phyloP scores from a whole-genome alignment of 495 filamentous ascomycete species.

The Aspergillus diversus region DNA sequence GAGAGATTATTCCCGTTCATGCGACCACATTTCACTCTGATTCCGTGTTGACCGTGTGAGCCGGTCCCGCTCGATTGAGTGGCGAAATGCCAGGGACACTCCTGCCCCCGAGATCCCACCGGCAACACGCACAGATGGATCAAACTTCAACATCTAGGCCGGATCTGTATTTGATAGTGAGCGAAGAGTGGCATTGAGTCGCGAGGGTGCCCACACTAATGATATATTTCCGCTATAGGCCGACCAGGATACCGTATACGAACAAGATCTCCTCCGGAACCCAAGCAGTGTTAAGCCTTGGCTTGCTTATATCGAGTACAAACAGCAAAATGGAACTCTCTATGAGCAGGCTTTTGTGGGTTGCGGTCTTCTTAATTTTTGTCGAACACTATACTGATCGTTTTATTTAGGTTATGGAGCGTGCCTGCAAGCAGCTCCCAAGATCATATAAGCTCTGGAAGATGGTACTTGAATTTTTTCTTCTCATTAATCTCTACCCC shows the following conservation, averaged over 20 bases:
- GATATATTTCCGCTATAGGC: conserved; percentile 47
- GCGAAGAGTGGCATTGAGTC: conserved; percentile 34
- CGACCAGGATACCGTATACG: conserved; percentile 90
- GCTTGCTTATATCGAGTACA: conserved; percentile 93
- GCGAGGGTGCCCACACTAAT: conserved; percentile 20
- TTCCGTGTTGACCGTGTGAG: conserved; percentile 41
- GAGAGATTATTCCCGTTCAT: conserved; percentile 35
- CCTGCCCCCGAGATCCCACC: conserved; percentile 57
- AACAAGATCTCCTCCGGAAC: conserved; percentile 91
- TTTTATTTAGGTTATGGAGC: conserved; percentile 65
- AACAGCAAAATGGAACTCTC: conserved; percentile 80
- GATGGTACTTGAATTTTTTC: conserved; percentile 60
- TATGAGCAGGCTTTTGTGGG: conserved; percentile 90
- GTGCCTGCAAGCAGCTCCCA: conserved; percentile 85
- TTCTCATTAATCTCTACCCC: conserved; percentile 6
- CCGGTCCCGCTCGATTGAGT: conserved; percentile 48
- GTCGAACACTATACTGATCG: conserved; percentile 5
- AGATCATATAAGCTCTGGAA: conserved; percentile 99
- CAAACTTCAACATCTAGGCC: conserved; percentile 50
- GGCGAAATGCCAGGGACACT: conserved; percentile 65
- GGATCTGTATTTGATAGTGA: conserved; percentile 79
- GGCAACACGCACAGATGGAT: conserved; percentile 55
- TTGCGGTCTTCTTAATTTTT: background rate
- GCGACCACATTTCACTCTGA: conserved; percentile 29
- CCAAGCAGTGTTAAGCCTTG: conserved; percentile 90